Base-by-base conservation (phyloP, 441 rosid species). In the Erysimum cheiri region DNA sequence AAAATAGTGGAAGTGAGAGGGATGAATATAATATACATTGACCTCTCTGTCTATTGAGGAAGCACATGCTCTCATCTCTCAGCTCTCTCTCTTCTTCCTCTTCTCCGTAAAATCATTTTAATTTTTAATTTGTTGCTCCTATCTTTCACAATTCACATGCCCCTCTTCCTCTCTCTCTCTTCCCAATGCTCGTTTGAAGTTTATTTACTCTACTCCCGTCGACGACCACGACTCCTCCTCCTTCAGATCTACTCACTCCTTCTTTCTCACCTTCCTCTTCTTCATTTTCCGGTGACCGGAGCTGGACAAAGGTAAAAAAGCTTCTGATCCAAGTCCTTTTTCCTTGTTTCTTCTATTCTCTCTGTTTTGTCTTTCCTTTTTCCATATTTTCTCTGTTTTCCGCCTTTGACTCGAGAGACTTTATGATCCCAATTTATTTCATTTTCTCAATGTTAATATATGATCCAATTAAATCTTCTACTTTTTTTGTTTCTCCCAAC, bases 41-140 rank as follows among this genome's bases (percentile, higher is more conserved):
- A 86, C 93, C 85, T 85, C 83, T 82, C 71, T 71, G 63, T 84
- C 83, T 83, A 53, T 64, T 33, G 58, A 41, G 47, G 31, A 58
- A 68, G 88, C 94, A 89, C 91, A 88, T 88, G 97, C 50, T 67
- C 85, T 86, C 69, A 22, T 67, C 70, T 15, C 8, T 35, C 37
- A 35, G 10, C n/a, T n/a, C 22, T 57, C 22, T 17, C 19, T 9
- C 14, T 0, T n/a, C 11, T 39, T 48, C 69, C 37, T 77, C 72
- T 39, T 69, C 67, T 74, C 82, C 73, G 66, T 73, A 37, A 58
- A 57, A 22, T 22, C 22, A 19, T 22, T 22, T 22, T 22, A 1
- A 22, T 22, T 22, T 22, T 22, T 22, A n/a, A 22, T 22, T 22
- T 22, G 22, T 22, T 22, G 24, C 24, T 22, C 24, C 24, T 22